Conservation (phyloP, 768 basidiomycete genomes). For the Phlebiopsis flavidoalba region DNA sequence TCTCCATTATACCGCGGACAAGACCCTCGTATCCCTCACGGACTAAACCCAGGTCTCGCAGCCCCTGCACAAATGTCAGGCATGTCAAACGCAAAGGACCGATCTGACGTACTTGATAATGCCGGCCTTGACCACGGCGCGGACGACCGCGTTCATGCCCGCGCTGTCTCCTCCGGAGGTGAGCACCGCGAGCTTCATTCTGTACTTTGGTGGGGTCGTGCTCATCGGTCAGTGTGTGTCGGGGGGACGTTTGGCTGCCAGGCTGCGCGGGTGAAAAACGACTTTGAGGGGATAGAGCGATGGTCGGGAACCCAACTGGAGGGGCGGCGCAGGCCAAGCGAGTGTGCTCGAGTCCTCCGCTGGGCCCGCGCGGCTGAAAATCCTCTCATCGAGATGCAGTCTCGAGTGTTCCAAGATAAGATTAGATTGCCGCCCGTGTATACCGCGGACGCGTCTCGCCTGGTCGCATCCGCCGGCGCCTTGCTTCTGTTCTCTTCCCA, state of each 20-base stretch:
- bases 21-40: slow-evolving; percentile 99
- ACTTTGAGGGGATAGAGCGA: background rate
- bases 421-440: slow-evolving; percentile 1
- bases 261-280: background rate
- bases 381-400: background rate
- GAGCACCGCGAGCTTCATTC: slow-evolving; percentile 89
- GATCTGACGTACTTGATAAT: slow-evolving; percentile 68
- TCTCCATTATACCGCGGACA: slow-evolving; percentile 83
- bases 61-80: slow-evolving; percentile 49
- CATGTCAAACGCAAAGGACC: background rate
- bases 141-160: slow-evolving; percentile 95
- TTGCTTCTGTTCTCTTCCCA: background rate
- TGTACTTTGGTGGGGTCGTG: background rate
- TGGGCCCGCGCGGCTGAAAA: background rate
- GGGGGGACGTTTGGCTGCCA: slow-evolving; percentile 2
- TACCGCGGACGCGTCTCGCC: slow-evolving; percentile 4
- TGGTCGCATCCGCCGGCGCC: background rate
- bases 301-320: background rate
- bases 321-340: background rate
- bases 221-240: background rate
- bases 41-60: slow-evolving; percentile 94
- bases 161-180: slow-evolving; percentile 98
- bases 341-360: slow-evolving; percentile 2
- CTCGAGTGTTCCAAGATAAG: background rate
- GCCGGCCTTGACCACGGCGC: slow-evolving; percentile 87